Percentiles rank a stretch among this genome's conserved stretches.
Evolutionary conservation across 495 filamentous ascomycete genomes (phyloP).

Genomic region (Trichoderma parareesei): DNA sequence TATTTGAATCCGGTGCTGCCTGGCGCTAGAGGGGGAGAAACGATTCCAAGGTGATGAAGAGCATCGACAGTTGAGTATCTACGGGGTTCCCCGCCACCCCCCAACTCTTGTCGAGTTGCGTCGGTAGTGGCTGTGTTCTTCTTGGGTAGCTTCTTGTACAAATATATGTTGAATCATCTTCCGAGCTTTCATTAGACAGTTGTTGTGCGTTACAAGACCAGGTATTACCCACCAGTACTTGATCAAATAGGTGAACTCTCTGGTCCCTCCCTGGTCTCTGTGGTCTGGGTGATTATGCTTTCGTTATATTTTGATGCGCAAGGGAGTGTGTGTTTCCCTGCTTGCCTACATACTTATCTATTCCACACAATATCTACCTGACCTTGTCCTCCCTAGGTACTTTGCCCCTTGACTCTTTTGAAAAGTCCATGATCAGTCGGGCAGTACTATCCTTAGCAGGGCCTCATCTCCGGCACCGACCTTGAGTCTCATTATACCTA

Average conservation of each 20-base stretch:
- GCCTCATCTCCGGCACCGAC: neutral
- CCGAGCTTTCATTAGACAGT: no score
- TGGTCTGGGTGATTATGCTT: neutral
- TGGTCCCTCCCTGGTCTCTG: neutral
- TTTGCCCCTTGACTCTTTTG: neutral
- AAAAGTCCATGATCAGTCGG: neutral
- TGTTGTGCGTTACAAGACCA: no score
- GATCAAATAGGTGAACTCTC: no score
- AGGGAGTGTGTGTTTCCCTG: neutral
- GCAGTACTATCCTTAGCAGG: neutral
- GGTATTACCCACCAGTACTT: no score
- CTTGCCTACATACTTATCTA: neutral
- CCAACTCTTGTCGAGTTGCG: no score
- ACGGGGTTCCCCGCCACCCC: no score
- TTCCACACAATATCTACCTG: neutral
- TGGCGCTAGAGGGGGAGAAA: neutral
- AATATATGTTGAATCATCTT: no score
- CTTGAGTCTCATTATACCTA: neutral
- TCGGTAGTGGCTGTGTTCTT: no score
- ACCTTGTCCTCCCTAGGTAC: neutral
- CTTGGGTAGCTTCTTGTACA: no score
- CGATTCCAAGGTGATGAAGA: neutral
- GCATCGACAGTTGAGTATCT: no score
- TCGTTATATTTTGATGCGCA: neutral
- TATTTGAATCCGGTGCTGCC: no score